These are phyloP conservation scores for Rhodofomes roseus DNA, from an alignment of 1,284 basidiomycete genomes.

Conservation along the genomic window DNA sequence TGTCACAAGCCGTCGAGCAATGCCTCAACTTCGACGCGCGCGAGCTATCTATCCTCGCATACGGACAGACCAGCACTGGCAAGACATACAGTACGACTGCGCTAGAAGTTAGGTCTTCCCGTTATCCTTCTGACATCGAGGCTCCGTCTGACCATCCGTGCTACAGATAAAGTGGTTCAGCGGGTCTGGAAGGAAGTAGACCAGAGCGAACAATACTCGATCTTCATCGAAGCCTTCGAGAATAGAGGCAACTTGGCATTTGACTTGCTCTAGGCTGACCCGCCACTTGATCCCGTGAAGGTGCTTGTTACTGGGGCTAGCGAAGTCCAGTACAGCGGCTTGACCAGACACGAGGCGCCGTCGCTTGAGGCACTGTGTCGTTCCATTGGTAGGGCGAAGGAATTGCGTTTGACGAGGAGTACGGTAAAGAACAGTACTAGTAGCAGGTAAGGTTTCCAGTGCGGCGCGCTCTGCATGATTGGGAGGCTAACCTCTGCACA, in stretches of 20 bases:
- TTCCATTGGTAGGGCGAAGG: neutral
- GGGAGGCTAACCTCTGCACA: neutral
- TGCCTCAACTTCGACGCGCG: neutral
- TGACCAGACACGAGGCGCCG: neutral
- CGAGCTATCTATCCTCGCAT: constrained; percentile 2
- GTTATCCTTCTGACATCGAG: neutral
- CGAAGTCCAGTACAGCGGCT: neutral
- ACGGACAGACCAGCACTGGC: constrained; percentile 7
- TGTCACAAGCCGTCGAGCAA: neutral
- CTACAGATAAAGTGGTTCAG: neutral
- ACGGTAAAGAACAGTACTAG: constrained; percentile 7
- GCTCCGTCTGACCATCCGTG: neutral
- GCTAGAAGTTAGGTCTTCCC: constrained; percentile 2
- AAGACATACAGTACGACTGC: constrained; percentile 7
- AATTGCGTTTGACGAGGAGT: constrained; percentile 3
- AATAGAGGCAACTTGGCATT: constrained; percentile 1
- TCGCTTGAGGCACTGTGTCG: neutral
- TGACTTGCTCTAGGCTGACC: constrained; percentile 7
- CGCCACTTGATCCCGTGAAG: constrained; percentile 4
- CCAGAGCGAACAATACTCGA: neutral
- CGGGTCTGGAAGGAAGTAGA: neutral
- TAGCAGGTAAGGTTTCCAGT: constrained; percentile 3
- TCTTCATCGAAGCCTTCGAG: constrained; percentile 1
- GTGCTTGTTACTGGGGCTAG: neutral
- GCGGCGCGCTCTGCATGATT: neutral